A percentile compares a stretch with the other conserved stretches of the same genome.
These are phyloP conservation scores for Epichloe glyceriae DNA, from an alignment of 2,329 filamentous ascomycete species.

Conservation along the genomic window DNA sequence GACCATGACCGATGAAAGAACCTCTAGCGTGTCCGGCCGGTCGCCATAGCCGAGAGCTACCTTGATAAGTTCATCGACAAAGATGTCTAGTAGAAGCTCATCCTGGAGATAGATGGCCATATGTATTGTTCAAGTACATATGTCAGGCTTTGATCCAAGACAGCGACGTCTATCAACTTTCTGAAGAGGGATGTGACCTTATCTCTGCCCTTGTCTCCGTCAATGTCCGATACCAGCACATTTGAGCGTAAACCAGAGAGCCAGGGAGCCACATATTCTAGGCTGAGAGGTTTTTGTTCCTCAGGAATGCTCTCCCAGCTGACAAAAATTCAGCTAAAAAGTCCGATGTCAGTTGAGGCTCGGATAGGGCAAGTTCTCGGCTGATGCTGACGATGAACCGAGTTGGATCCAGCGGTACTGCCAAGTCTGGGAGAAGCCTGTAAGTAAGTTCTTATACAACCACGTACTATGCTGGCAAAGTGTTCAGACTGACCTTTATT, in stretches of 20 bases:
- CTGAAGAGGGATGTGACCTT: slow-evolving; percentile 51
- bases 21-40: slow-evolving; percentile 46
- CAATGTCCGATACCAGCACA: slow-evolving; percentile 43
- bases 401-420: slow-evolving; percentile 49
- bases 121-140: slow-evolving; percentile 51
- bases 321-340: slow-evolving; percentile 64
- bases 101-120: slow-evolving; percentile 54
- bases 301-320: slow-evolving; percentile 58
- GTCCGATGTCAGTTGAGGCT: slow-evolving; percentile 54
- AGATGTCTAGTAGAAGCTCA: slow-evolving; percentile 52
- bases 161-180: slow-evolving; percentile 52
- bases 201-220: slow-evolving; percentile 53
- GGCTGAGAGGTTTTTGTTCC: slow-evolving; percentile 51
- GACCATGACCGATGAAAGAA: slow-evolving; percentile 48
- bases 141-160: slow-evolving; percentile 45
- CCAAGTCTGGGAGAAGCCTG: slow-evolving; percentile 33
- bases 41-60: slow-evolving; percentile 43
- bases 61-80: slow-evolving; percentile 54
- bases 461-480: too few species aligned
- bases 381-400: slow-evolving; percentile 54
- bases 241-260: slow-evolving; percentile 46
- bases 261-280: slow-evolving; percentile 61
- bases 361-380: slow-evolving; percentile 46
- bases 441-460: background rate
- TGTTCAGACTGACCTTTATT: slow-evolving; percentile 36